A percentile compares a stretch with the other conserved stretches of the same genome.
phyloP scores from a whole-genome alignment of 2,329 filamentous ascomycete species.

The Moelleriella libera region DNA sequence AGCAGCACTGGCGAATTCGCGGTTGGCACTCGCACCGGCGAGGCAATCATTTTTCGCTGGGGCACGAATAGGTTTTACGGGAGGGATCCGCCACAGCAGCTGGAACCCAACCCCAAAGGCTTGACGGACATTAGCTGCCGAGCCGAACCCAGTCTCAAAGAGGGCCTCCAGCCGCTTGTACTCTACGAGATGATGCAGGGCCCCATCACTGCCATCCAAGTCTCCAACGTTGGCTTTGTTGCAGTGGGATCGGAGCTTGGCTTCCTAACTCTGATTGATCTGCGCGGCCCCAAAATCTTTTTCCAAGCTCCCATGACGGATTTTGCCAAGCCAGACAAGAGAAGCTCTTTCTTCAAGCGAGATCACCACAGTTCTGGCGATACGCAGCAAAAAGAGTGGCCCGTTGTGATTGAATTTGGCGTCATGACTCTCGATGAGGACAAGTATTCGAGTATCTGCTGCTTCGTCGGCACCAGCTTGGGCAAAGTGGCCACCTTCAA shows the following conservation, averaged over 20 bases:
- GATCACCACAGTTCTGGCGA: slow-evolving; percentile 15
- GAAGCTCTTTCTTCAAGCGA: slow-evolving; percentile 52
- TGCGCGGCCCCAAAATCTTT: slow-evolving; percentile 77
- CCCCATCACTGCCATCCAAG: slow-evolving; percentile 61
- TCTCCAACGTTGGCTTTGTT: slow-evolving; percentile 89
- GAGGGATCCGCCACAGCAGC: slow-evolving; percentile 35
- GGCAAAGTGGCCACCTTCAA: slow-evolving; percentile 86
- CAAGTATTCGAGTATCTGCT: slow-evolving; percentile 83
- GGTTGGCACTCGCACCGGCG: slow-evolving; percentile 68
- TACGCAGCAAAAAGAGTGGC: slow-evolving; percentile 49
- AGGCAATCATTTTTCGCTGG: slow-evolving; percentile 79
- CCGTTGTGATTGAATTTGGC: slow-evolving; percentile 75
- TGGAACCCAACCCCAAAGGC: slow-evolving; percentile 48
- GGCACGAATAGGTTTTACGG: slow-evolving; percentile 64
- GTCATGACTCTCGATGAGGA: slow-evolving; percentile 91
- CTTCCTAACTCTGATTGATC: slow-evolving; percentile 66
- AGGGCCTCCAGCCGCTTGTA: slow-evolving; percentile 67
- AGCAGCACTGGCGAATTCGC: slow-evolving; percentile 73
- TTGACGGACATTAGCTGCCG: slow-evolving; percentile 63
- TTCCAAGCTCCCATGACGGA: slow-evolving; percentile 60
- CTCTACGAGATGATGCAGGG: slow-evolving; percentile 77
- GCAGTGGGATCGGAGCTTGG: slow-evolving; percentile 77
- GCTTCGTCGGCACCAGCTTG: slow-evolving; percentile 77
- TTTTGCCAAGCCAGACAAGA: slow-evolving; percentile 63
- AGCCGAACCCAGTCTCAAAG: slow-evolving; percentile 57